Conservation (phyloP, 208 protist genomes). For the Acanthamoeba quina region DNA sequence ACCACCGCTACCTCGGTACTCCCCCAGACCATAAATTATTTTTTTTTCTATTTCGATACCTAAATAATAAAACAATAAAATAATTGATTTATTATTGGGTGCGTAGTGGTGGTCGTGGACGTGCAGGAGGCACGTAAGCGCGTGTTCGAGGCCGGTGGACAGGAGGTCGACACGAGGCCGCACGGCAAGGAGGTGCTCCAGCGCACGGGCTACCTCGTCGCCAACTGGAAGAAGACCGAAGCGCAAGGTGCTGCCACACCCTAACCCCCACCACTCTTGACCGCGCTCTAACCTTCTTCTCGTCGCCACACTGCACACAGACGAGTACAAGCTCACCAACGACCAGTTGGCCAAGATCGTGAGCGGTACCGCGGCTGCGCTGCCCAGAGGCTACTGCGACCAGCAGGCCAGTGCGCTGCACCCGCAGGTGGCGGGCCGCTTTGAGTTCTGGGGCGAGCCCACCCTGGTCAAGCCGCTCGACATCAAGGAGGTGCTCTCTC, state of each 20-base stretch:
- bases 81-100: neutral
- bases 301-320: neutral
- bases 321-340: slow-evolving; percentile 52
- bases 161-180: slow-evolving; percentile 33
- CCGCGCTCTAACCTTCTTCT: neutral
- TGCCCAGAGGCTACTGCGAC: slow-evolving; percentile 39
- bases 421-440: slow-evolving; percentile 14
- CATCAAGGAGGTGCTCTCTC: neutral
- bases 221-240: slow-evolving; percentile 25
- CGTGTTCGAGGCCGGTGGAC: slow-evolving; percentile 4
- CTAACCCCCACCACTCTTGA: neutral
- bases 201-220: slow-evolving; percentile 44
- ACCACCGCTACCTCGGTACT: slow-evolving; percentile 43
- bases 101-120: slow-evolving; percentile 37
- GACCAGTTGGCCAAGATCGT: neutral
- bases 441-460: slow-evolving; percentile 69
- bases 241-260: neutral
- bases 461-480: slow-evolving; percentile 22
- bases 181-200: slow-evolving; percentile 29
- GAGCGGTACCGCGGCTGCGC: neutral
- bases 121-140: slow-evolving; percentile 16
- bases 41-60: neutral
- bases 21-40: neutral
- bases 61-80: neutral
- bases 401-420: slow-evolving; percentile 23